A percentile compares a stretch with the other conserved stretches of the same genome.
phyloP scores from a whole-genome alignment of 2,329 filamentous ascomycete species.

The Talaromyces amestolkiae region DNA sequence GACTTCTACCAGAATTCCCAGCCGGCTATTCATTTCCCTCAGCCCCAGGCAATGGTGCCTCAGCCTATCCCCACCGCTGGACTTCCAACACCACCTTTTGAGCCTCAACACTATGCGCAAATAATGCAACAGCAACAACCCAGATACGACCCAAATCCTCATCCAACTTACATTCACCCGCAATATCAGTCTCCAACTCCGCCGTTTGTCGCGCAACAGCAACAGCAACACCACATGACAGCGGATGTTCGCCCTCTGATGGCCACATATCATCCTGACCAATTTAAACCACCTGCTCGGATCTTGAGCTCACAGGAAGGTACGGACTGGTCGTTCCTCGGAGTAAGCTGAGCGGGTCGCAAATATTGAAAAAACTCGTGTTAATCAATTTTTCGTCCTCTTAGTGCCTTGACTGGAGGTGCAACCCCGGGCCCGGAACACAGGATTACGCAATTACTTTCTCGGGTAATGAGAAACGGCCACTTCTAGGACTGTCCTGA shows the following conservation, averaged over 20 bases:
- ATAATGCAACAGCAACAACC: constrained; percentile 32
- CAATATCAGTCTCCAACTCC: constrained; percentile 8
- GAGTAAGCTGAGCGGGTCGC: constrained; percentile 21
- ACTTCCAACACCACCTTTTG: constrained; percentile 17
- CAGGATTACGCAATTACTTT: neutral
- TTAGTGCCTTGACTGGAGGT: constrained; percentile 11
- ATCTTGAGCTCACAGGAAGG: constrained; percentile 29
- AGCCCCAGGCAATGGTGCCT: constrained; percentile 32
- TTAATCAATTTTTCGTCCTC: constrained; percentile 8
- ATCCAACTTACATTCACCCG: constrained; percentile 2
- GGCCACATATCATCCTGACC: constrained; percentile 6
- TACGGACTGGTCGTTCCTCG: constrained; percentile 42
- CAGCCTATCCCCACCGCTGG: constrained; percentile 33
- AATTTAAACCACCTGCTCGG: constrained; percentile 8
- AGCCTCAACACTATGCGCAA: constrained; percentile 32
- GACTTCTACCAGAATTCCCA: constrained; percentile 38
- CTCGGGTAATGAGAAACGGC: constrained; percentile 1
- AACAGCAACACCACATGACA: constrained; percentile 14
- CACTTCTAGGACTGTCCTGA: neutral
- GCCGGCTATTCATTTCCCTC: constrained; percentile 29
- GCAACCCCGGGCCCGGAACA: neutral
- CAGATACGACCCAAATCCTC: constrained; percentile 1
- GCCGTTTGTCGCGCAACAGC: neutral
- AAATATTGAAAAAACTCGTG: neutral
- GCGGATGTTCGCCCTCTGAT: constrained; percentile 1